A percentile compares a stretch with the other conserved stretches of the same genome.
These are phyloP conservation scores for Centaurea solstitialis DNA, from an alignment of 129 eudicot species.

Conservation along the genomic window DNA sequence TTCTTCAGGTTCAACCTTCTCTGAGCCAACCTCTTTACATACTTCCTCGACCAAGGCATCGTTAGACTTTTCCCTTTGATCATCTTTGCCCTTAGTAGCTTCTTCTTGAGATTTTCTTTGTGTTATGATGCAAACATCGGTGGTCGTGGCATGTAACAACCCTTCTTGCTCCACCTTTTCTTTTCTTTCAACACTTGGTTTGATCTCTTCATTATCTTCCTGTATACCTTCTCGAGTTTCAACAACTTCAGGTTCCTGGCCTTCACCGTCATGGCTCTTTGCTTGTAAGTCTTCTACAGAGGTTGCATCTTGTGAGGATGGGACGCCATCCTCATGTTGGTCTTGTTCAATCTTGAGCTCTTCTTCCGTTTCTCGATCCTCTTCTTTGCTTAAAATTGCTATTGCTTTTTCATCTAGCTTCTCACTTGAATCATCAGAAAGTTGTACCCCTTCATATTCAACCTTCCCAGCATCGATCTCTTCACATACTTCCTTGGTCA, in stretches of 20 bases:
- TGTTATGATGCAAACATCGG: too few species aligned
- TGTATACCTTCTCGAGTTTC: not conserved
- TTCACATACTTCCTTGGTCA: conserved; percentile 17
- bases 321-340: not conserved
- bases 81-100: not conserved
- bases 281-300: not conserved
- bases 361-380: conserved; percentile 7
- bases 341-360: not conserved
- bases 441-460: conserved; percentile 1
- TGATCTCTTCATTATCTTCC: conserved; percentile 15
- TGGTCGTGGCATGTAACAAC: too few species aligned
- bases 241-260: not conserved
- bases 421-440: not conserved
- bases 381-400: conserved; percentile 10
- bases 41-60: too few species aligned
- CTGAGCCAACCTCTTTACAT: not conserved
- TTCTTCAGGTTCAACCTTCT: not conserved
- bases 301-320: not conserved
- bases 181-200: not conserved
- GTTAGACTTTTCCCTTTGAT: not conserved
- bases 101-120: too few species aligned
- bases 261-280: not conserved
- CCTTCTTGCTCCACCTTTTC: too few species aligned
- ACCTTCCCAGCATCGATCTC: not conserved
- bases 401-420: not conserved